These are phyloP conservation scores for Acer negundo DNA, from an alignment of 345 rosid species.

Conservation along the genomic window DNA sequence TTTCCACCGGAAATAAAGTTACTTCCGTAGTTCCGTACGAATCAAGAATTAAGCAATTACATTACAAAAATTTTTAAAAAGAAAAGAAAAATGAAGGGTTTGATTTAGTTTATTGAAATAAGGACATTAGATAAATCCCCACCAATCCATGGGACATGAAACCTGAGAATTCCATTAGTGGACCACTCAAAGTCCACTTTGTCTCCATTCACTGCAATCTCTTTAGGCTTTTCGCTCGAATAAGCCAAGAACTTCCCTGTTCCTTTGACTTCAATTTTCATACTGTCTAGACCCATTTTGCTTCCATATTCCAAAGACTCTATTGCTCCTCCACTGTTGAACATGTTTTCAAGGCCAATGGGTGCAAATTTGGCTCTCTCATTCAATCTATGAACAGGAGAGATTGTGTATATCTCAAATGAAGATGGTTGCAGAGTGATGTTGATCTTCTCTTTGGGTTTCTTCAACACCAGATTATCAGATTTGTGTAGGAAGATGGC, in stretches of 20 bases:
- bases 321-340: slow-evolving; percentile 48
- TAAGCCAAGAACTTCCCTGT: slow-evolving; percentile 30
- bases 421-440: slow-evolving; percentile 34
- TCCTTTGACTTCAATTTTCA: slow-evolving; percentile 25
- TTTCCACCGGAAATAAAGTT: too few relatives aligned
- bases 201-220: background rate
- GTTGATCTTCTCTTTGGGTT: slow-evolving; percentile 22
- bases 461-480: slow-evolving; percentile 10
- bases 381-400: slow-evolving; percentile 27
- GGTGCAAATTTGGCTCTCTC: slow-evolving; percentile 32
- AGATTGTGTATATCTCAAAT: slow-evolving; percentile 44
- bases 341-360: slow-evolving; percentile 42
- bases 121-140: slow-evolving; percentile 16
- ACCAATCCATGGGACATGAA: slow-evolving; percentile 25
- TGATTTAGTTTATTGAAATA: background rate
- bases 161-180: slow-evolving; percentile 18
- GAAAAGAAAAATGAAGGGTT: too few relatives aligned
- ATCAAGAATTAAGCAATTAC: too few relatives aligned
- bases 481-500: slow-evolving; percentile 29
- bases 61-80: too few relatives aligned
- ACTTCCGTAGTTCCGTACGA: too few relatives aligned
- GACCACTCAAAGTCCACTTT: slow-evolving; percentile 20
- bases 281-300: background rate
- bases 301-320: slow-evolving; percentile 15
- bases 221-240: slow-evolving; percentile 21